Evolutionary conservation across 352 stramenopile genomes (phyloP), one percentile per base, ranked within the genome.

Genomic region (Phytophthora ramorum): DNA sequence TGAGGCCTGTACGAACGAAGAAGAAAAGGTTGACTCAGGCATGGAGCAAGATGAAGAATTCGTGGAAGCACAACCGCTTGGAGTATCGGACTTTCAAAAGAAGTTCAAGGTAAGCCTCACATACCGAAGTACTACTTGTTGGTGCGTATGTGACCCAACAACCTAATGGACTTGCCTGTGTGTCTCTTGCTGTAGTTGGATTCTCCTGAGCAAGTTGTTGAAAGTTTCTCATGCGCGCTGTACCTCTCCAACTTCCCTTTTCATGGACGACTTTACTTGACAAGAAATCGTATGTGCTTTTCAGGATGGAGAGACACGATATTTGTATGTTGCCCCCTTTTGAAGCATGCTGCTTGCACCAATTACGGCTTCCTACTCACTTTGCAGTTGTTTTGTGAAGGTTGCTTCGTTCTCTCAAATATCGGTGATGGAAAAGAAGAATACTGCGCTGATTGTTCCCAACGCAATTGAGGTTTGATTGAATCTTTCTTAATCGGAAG

Each of bases 161-260:
- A 50, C 22, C 17, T 61, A 9, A 48, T 34, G 17, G 14, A 34
- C 58, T 19, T 65, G 34, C 38, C 61, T 40, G 34, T 64, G n/a
- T 41, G 32, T 26, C 1, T 16, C 43, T 2, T 37, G 2, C 10
- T 55, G 45, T 22, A 92, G 81, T 53, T 93, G 45, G 78, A 91
- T 35, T 69, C 53, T 3, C 79, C 81, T 1, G 88, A 96, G 38
- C 84, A 94, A 75, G 81, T 96, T 6, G 83, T 96, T 8, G 86
- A 92, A 56, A 96, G 83, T 46, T 94, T 91, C 68, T 93, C 86
- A 12, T 94, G 88, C 47, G 88, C 88, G 8, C 58, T 94, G 19
- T 94, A 85, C 52, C 63, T 91, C 1, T 90, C 86, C 13, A 94
- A 90, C 54, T 94, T 96, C 47, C 88, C 85, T 9, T 89, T 85